Evolutionary conservation across 2,329 filamentous ascomycete genomes (phyloP), one percentile per base, ranked within the genome.

Genomic region (Neofusicoccum sp.): DNA sequence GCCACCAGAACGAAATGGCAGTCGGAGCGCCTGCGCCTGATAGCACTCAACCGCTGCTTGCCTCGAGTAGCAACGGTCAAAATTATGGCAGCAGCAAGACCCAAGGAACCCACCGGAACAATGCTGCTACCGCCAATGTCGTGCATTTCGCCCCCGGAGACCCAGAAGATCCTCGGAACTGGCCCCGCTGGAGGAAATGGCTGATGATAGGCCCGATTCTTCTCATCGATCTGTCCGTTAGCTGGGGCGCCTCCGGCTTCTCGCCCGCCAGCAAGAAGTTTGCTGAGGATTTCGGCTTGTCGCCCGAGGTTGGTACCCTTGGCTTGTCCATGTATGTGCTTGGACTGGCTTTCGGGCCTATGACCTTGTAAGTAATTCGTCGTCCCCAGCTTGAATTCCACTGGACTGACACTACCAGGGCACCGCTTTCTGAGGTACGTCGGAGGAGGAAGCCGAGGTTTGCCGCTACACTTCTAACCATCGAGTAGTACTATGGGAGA

Each of bases 181-280:
- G 73, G 73, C 57, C 68, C 2, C 43, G 51, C 40, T 57, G 64
- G 33, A 67, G 69, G 28, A 75, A 74, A 68, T 75, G 73, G 72
- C 53, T 71, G 6, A 71, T 75, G 68, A 66, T 74, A 4, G 69
- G 68, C 30, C 68, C 68, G 16, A 73, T 75, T 36, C 67, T 73
- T 2, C 68, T 72, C 31, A 73, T 75, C 53, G 71, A 74, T 51
- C 66, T 73, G 34, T 71, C 68, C 38, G 71, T 74, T 31, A 71
- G 69, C 14, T 81, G 78, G 74, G 78, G 76, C 7, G 79, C 79
- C 1, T 79, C 77, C 5, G 79, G 79, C 7, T 82, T 78, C 65
- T 80, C 77, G 2, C 79, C 80, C 0, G 76, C 73, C 0, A 68
- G 71, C 12, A 65, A 62, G n/a, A 75, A 77, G 43, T 79, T 81